phyloP scores from a whole-genome alignment of 2,329 filamentous ascomycete genomes.

The Talaromyces sp. region DNA sequence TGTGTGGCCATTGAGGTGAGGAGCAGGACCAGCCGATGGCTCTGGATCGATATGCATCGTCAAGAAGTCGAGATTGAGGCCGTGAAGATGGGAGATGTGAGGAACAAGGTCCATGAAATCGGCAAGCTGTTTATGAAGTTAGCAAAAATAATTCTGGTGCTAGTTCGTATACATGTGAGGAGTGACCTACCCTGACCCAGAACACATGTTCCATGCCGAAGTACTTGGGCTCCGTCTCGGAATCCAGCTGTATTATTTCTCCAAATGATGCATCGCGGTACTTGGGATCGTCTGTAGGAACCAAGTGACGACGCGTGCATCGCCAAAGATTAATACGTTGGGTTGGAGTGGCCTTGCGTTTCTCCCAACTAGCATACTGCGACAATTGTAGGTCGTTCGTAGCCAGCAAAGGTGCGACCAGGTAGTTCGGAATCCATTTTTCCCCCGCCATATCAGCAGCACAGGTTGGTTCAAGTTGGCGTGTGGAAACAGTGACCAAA shows the following conservation, averaged over 20 bases:
- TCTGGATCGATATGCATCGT: constrained; percentile 47
- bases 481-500: constrained; percentile 47
- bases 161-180: not conserved
- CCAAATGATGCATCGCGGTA: constrained; percentile 40
- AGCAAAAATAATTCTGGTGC: constrained; percentile 5
- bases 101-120: constrained; percentile 55
- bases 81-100: constrained; percentile 51
- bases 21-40: constrained; percentile 25
- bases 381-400: constrained; percentile 47
- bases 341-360: constrained; percentile 44
- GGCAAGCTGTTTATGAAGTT: constrained; percentile 41
- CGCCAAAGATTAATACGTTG: constrained; percentile 53
- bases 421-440: constrained; percentile 53
- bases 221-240: constrained; percentile 51
- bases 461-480: constrained; percentile 46
- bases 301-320: constrained; percentile 49
- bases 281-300: constrained; percentile 45
- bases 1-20: constrained; percentile 36
- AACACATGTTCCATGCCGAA: constrained; percentile 54
- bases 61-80: constrained; percentile 41
- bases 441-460: constrained; percentile 42
- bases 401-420: constrained; percentile 52
- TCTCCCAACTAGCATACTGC: constrained; percentile 50
- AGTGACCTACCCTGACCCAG: constrained; percentile 52
- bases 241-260: constrained; percentile 45